Conservation (phyloP, 2,329 filamentous ascomycete genomes). For the Graphilbum fragrans region DNA sequence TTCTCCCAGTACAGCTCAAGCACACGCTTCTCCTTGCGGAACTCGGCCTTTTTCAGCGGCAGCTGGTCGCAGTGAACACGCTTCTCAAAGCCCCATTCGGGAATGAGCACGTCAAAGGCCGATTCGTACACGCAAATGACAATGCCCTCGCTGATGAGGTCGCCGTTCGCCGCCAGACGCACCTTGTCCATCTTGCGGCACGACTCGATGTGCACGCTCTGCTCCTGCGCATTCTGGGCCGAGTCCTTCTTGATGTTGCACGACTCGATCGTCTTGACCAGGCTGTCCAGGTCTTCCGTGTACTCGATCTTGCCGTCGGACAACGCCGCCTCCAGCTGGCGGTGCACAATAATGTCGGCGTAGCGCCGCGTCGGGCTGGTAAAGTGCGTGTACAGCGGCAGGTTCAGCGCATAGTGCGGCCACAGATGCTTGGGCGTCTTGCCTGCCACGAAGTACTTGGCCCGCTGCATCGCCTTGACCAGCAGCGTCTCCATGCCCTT, state of each 20-base stretch:
- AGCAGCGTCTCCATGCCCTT: slow-evolving; percentile 97
- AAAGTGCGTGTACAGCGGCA: slow-evolving; percentile 94
- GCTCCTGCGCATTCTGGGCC: slow-evolving; percentile 91
- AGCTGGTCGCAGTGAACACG: slow-evolving; percentile 97
- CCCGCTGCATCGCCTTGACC: slow-evolving; percentile 89
- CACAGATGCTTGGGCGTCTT: slow-evolving; percentile 68
- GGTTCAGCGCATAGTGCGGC: slow-evolving; percentile 83
- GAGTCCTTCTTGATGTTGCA: slow-evolving; percentile 99
- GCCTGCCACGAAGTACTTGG: slow-evolving; percentile 84
- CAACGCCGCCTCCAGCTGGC: slow-evolving; percentile 79
- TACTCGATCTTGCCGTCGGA: slow-evolving; percentile 76
- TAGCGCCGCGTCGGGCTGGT: slow-evolving; percentile 92
- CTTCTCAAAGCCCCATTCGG: slow-evolving; percentile 98
- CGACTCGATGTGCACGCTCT: slow-evolving; percentile 96
- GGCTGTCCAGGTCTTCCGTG: slow-evolving; percentile 72
- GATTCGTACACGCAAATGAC: slow-evolving; percentile 97
- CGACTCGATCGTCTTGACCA: slow-evolving; percentile 85
- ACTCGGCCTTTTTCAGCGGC: slow-evolving; percentile 97
- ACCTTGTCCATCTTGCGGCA: slow-evolving; percentile 94
- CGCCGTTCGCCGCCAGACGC: slow-evolving; percentile 73
- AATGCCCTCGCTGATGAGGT: slow-evolving; percentile 90
- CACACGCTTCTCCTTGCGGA: slow-evolving; percentile 87
- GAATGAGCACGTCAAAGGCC: slow-evolving; percentile 94
- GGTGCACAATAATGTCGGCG: slow-evolving; percentile 88
- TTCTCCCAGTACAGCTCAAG: slow-evolving; percentile 99